Evolutionary conservation across 2,329 filamentous ascomycete species (phyloP), one percentile per base, ranked within the genome.

Genomic region (Purpureocillium takamizusanense): DNA sequence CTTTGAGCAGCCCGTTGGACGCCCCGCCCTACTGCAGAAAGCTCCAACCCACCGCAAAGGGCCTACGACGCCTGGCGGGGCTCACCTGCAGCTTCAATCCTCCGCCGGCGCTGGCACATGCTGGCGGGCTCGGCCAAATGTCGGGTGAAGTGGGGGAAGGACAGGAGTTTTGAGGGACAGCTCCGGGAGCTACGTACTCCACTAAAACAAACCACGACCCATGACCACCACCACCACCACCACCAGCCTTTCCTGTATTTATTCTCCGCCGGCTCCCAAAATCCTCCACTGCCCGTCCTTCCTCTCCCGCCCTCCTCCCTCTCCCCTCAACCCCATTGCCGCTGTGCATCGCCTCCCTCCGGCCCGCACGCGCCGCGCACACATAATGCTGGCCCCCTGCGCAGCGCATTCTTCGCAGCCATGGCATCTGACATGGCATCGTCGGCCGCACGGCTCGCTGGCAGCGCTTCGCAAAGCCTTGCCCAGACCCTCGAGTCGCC

Each of bases 391-490:
- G 52, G 51, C 49, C 51, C 43, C 50, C 36, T 44, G 47, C 51
- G 49, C 47, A 49, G 43, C 51, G 46, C 49, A 55, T 40, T 45
- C 53, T 44, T 46, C 49, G 46, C 55, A 55, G 54, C 49, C 57
- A 65, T 65, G 63, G 60, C 61, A 54, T 62, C 60, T 52, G 60
- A 61, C 49, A 37, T 60, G 51, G 61, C 61, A 52, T 60, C n/a
- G n/a, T n/a, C 51, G 51, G 61, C 54, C 50, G 51, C 54, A 37
- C 51, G 53, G 33, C 50, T 56, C 52, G 56, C 59, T 34, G 49
- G 47, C 48, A 48, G 47, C 47, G 47, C 59, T 49, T 48, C 60
- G 36, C 47, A 53, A 42, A 59, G 51, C 50, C 46, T 62, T 47
- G 46, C 54, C 35, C 40, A 46, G 35, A 51, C 53, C 37, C 50